A percentile compares a stretch with the other conserved stretches of the same genome.
Conservation (phyloP, 1,284 basidiomycete species). For the Leucoagaricus sp. region DNA sequence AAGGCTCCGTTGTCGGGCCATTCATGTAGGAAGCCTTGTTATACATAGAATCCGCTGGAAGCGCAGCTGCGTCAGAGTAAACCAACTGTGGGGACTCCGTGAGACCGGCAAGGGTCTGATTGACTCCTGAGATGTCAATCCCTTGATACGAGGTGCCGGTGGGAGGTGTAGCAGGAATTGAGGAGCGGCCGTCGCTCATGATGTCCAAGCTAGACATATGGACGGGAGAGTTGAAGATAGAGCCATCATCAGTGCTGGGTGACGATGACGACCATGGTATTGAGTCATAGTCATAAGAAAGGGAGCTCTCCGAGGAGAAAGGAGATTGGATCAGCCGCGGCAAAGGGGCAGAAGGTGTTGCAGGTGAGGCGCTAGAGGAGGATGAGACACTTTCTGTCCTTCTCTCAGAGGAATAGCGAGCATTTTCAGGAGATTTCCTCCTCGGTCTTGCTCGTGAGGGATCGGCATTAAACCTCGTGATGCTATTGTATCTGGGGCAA, state of each 20-base stretch:
- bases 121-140: conserved; percentile 31
- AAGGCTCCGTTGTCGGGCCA: not conserved
- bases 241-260: conserved; percentile 29
- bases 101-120: conserved; percentile 30
- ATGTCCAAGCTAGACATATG: conserved; percentile 20
- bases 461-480: conserved; percentile 44
- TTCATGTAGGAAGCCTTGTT: conserved; percentile 18
- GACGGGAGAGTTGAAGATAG: conserved; percentile 29
- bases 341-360: conserved; percentile 35
- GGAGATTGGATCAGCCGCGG: conserved; percentile 31
- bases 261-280: conserved; percentile 37
- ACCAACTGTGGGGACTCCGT: conserved; percentile 30
- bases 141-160: conserved; percentile 30
- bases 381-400: conserved; percentile 39
- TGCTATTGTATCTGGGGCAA: conserved; percentile 43
- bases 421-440: conserved; percentile 36
- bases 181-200: conserved; percentile 17
- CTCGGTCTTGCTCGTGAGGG: conserved; percentile 34
- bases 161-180: conserved; percentile 27
- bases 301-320: conserved; percentile 28
- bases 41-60: conserved; percentile 23
- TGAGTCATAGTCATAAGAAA: conserved; percentile 32
- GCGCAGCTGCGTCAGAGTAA: conserved; percentile 20
- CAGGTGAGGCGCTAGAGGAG: conserved; percentile 40
- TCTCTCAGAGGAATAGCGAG: conserved; percentile 30